Evolutionary conservation across 805 yeast genomes (phyloP).

Genomic region (Candida loeiensis): DNA sequence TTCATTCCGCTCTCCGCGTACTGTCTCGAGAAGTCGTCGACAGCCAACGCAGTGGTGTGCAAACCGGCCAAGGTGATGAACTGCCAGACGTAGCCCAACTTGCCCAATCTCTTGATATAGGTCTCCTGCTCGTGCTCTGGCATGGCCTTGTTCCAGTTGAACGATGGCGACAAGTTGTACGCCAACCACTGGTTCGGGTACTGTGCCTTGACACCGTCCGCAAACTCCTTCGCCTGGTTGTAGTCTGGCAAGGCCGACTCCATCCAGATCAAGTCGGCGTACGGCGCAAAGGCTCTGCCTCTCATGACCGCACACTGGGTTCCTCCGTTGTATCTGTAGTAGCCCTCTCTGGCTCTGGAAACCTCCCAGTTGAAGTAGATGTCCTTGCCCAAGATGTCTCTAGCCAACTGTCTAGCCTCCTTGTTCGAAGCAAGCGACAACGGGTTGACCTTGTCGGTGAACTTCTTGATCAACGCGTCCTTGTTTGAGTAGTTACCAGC

Average conservation of each 20-base stretch:
- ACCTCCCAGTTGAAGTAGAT: slow-evolving; percentile 92
- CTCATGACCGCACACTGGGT: slow-evolving; percentile 97
- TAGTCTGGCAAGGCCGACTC: slow-evolving; percentile 94
- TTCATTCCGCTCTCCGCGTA: slow-evolving; percentile 86
- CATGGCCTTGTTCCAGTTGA: slow-evolving; percentile 98
- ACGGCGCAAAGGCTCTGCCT: slow-evolving; percentile 92
- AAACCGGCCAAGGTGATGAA: slow-evolving; percentile 96
- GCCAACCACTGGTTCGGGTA: slow-evolving; percentile 95
- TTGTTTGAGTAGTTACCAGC: slow-evolving; percentile 57
- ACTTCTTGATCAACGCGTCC: slow-evolving; percentile 58
- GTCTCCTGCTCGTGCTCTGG: slow-evolving; percentile 81
- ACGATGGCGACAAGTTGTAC: slow-evolving; percentile 93
- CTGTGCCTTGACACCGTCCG: slow-evolving; percentile 78
- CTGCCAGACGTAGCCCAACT: slow-evolving; percentile 95
- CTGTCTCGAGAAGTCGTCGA: slow-evolving; percentile 76
- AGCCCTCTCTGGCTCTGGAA: slow-evolving; percentile 94
- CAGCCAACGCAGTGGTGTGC: slow-evolving; percentile 92
- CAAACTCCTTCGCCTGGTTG: slow-evolving; percentile 90
- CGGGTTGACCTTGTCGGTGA: slow-evolving; percentile 69
- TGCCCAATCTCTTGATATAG: slow-evolving; percentile 79
- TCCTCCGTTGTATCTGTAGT: slow-evolving; percentile 94
- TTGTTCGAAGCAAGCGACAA: slow-evolving; percentile 69
- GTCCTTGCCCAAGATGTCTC: slow-evolving; percentile 72
- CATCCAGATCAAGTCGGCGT: slow-evolving; percentile 97
- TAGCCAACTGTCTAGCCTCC: slow-evolving; percentile 77